phyloP scores from a whole-genome alignment of 2,329 filamentous ascomycete species.

The Dactylellina cionopaga region DNA sequence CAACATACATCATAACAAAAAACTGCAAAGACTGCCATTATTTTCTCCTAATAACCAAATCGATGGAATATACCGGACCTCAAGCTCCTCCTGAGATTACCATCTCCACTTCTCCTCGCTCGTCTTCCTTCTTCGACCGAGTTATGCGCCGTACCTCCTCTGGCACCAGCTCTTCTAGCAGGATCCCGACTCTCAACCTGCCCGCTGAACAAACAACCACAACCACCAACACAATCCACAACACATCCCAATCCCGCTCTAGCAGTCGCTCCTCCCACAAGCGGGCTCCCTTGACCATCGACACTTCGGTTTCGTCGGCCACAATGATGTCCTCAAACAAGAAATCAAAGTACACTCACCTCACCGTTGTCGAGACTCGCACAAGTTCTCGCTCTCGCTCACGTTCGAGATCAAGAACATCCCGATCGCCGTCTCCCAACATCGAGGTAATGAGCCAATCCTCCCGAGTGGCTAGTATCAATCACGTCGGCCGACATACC shows the following conservation, averaged over 20 bases:
- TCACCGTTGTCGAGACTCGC: conserved; percentile 24
- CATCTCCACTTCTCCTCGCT: conserved; percentile 48
- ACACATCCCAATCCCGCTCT: conserved; percentile 45
- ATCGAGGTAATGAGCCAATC: conserved; percentile 31
- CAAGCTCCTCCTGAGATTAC: conserved; percentile 40
- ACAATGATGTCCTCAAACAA: conserved; percentile 20
- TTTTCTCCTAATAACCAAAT: not conserved
- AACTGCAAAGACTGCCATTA: conserved; percentile 4
- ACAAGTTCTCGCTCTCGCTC: conserved; percentile 30
- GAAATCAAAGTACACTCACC: conserved; percentile 35
- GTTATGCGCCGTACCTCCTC: conserved; percentile 40
- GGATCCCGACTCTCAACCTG: conserved; percentile 38
- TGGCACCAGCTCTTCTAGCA: conserved; percentile 6
- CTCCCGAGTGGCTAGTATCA: conserved; percentile 44
- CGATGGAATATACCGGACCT: conserved; percentile 42
- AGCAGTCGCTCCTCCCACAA: conserved; percentile 47
- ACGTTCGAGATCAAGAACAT: conserved; percentile 10
- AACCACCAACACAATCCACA: conserved; percentile 28
- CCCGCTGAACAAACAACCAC: conserved; percentile 9
- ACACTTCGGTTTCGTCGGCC: conserved; percentile 29
- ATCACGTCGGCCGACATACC: conserved; percentile 47
- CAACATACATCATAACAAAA: not conserved
- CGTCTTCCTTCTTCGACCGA: conserved; percentile 43
- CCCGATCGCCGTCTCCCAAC: conserved; percentile 22
- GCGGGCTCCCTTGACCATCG: conserved; percentile 33